Evolutionary conservation across 306 rosid species (phyloP), one percentile per base, ranked within the genome.

Genomic region (Cicer judaicum): DNA sequence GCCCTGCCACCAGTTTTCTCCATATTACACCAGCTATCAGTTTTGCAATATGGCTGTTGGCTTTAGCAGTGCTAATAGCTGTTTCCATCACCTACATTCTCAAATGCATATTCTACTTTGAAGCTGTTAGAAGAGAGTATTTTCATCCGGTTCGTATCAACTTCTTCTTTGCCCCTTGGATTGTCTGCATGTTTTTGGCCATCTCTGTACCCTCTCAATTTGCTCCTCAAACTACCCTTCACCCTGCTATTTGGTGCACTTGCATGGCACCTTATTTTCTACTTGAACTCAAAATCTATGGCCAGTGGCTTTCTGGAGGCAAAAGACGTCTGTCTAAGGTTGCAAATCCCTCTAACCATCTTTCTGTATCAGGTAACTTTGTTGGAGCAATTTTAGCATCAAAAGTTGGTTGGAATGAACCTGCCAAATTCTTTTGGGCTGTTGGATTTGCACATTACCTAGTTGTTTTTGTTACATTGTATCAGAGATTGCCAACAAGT

Each of bases 121-220:
- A 93, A 84, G 96, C 98, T 5, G 92, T 90, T 0, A 87, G 67
- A 79, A 87, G 98, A 86, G 96, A 92, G 78, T 90, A 87, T 48
- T 93, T 87, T 64, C 98, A 90, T 38, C 96, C 96, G 0, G 89
- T 92, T 13, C 75, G 91, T 49, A 87, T 90, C 54, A 92, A 92
- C 81, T 90, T 92, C 87, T 90, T 92, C 87, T 92, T 90, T 12
- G 96, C 98, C 7, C 98, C 96, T 4, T 89, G 96, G 94, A 96
- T 89, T 52, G 92, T 83, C 21, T 86, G 91, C 84, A 90, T 92
- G 98, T 90, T 92, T 85, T 81, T 90, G 7, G 91, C 89, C 76
- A 80, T 92, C 6, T 78, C 88, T 2, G 82, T 59, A 46, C 96
- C 96, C 9, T 83, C 91, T 0, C 41, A 10, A 71, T 41, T 86